Evolutionary conservation across 805 yeast genomes (phyloP), one percentile per base, ranked within the genome.

Genomic region (Saccharomyces cerevisiae): DNA sequence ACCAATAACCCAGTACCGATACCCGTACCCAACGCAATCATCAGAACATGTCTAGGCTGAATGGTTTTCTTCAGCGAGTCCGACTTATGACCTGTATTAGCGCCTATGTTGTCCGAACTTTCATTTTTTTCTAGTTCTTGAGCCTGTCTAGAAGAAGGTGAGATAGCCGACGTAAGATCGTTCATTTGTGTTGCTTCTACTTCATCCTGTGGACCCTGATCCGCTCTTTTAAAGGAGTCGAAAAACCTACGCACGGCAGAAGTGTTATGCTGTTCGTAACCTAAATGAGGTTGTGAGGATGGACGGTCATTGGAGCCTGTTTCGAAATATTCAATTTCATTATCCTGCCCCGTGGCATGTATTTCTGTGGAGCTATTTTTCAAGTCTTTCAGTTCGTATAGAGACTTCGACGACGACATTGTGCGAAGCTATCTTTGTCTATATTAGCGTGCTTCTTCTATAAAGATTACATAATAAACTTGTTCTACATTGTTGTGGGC

Each of bases 11-110:
- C 89, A 5, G 94, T 84, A 64, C 96, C 96, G 56, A 88, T 84
- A 51, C 92, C 85, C 53, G 94, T 90, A 55, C 94, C 94, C 53
- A 89, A 76, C 43, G 95, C 89, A 63, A 88, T 85, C 82, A 87
- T 81, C 56, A 82, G 78, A 57, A 84, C 79, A 59, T 85, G 90
- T 48, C 79, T 66, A 28, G 70, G 63, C 46, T 66, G 63, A 59
- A 64, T 49, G 51, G 70, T 64, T 54, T 72, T 71, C 49, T 70
- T 68, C 54, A 72, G 57, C 43, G 43, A 36, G 43, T 17, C 43
- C 3, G 43, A 36, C 22, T 36, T 36, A 21, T 36, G 9, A 11
- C 43, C 43, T 13, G 43, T 17, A 22, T 6, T 21, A 36, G 43
- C 13, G 3, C 4, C 24, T 36, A 36, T 36, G 10, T 36, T 36